phyloP scores from a whole-genome alignment of 441 rosid genomes.

The Jatropha podagrica region DNA sequence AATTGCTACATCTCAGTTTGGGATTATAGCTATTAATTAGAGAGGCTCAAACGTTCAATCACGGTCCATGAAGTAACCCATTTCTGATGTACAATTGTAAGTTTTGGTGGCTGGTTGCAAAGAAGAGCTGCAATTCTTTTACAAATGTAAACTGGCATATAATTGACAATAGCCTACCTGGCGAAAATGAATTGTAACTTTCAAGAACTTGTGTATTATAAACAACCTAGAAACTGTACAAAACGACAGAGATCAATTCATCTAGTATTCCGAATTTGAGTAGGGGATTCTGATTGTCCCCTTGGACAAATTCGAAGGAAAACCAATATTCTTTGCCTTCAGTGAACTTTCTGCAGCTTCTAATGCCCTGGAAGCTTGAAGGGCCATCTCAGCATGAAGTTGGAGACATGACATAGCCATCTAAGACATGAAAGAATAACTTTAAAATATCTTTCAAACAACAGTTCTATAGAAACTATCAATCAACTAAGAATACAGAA shows the following conservation, averaged over 20 bases:
- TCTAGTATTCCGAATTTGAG: conserved; percentile 37
- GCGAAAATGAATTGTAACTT: neutral
- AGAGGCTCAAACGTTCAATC: no score
- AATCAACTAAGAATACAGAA: neutral
- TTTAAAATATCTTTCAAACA: conserved; percentile 7
- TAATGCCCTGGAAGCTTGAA: conserved; percentile 84
- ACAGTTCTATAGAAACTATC: neutral
- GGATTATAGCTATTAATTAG: no score
- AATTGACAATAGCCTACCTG: neutral
- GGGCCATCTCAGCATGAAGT: conserved; percentile 92
- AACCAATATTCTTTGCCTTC: conserved; percentile 34
- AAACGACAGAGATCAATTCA: neutral
- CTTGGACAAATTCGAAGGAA: conserved; percentile 34
- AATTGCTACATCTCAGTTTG: no score
- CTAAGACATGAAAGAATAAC: conserved; percentile 30
- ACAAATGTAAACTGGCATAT: neutral
- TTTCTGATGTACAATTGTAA: no score
- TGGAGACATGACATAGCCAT: conserved; percentile 94
- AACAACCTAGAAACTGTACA: conserved; percentile 4
- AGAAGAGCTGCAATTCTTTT: no score
- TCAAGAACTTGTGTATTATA: neutral
- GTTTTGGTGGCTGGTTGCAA: no score
- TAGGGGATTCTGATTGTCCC: conserved; percentile 55
- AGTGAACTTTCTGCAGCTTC: conserved; percentile 48
- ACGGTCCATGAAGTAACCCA: no score